Evolutionary conservation across 352 stramenopile species (phyloP), one percentile per base, ranked within the genome.

Genomic region (Aphanomyces stellatus): DNA sequence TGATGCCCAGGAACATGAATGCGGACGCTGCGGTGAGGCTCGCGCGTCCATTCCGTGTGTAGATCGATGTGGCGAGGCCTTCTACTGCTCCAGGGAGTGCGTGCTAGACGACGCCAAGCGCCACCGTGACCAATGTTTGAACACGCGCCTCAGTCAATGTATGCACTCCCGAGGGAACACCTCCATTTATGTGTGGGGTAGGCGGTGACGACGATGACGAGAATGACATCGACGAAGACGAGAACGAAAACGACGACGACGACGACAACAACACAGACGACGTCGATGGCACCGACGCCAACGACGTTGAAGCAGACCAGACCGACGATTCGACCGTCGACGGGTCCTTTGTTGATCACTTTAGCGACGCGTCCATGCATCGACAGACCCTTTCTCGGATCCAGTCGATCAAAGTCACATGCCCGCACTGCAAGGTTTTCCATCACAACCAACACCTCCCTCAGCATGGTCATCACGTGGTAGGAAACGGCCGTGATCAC

Each of bases 371-470:
- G 30, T 57, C 49, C 22, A n/a, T 35, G 25, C n/a, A n/a, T n/a
- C n/a, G n/a, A n/a, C n/a, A n/a, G n/a, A n/a, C n/a, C n/a, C n/a
- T n/a, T n/a, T n/a, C n/a, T 17, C 49, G 49, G 22, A 24, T 57
- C 49, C 17, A 57, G 27, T 57, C 49, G 22, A 57, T 57, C 30
- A 7, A 57, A 57, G 49, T 57, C 19, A 34, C 49, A n/a, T 57
- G 49, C 3, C 49, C 5, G 5, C 49, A 57, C 15, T 57, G 49
- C 49, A n/a, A 33, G 8, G 49, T 57, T 34, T 24, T 15, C 7
- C 15, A n/a, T 57, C 22, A 8, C n/a, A 13, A 51, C 8, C 37
- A 8, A 43, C 17, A 1, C 46, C 13, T 28, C 25, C 25, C 8
- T 40, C 2, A 35, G 28, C 33, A 33, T 34, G 25, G 33, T 57